Base-by-base conservation (phyloP, 2,329 filamentous ascomycete genomes). In the Davidsoniella virescens region DNA sequence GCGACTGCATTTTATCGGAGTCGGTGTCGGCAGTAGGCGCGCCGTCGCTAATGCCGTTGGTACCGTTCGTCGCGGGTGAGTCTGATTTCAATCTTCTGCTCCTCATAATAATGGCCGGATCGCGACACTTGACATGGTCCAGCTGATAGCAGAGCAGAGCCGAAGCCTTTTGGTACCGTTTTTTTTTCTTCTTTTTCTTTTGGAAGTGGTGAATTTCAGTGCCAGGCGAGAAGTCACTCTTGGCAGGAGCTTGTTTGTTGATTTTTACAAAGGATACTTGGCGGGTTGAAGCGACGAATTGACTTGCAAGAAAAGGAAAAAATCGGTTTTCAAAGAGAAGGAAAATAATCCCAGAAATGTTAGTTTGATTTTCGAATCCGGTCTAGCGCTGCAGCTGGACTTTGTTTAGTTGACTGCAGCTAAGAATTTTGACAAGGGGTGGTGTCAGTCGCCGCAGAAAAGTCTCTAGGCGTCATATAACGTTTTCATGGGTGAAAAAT, bases 21-120 rank as follows among this genome's bases (percentile, higher is more conserved):
- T 45, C 25, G 29, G n/a, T 36, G 1, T 50, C 48, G 26, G 29
- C 33, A 10, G 40, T n/a, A n/a, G 40, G 20, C 33, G 47, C 40
- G 47, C 26, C 23, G 41, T 33, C 33, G 33, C 14, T 38, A 6
- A 16, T 25, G 41, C 45, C 33, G 33, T 18, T 38, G 12, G 29
- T 25, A 25, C n/a, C 36, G 38, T 16, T 36, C 42, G 39, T 17
- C 23, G 40, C 38, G 33, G 47, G 29, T 18, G 40, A 26, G 8
- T 49, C 39, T 9, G 40, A 41, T 49, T 49, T 49, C 17, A 33
- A 29, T 29, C 26, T 49, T 38, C 47, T 44, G 40, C 47, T 49
- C 47, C 40, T 49, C 40, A 49, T 49, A 14, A 49, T 49, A 25
- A 42, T 41, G 36, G 47, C 39, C 36, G 40, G 39, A 43, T 42